Evolutionary conservation across 23 red algal genomes (phyloP).

Genomic region (Pyropia yezoensis): DNA sequence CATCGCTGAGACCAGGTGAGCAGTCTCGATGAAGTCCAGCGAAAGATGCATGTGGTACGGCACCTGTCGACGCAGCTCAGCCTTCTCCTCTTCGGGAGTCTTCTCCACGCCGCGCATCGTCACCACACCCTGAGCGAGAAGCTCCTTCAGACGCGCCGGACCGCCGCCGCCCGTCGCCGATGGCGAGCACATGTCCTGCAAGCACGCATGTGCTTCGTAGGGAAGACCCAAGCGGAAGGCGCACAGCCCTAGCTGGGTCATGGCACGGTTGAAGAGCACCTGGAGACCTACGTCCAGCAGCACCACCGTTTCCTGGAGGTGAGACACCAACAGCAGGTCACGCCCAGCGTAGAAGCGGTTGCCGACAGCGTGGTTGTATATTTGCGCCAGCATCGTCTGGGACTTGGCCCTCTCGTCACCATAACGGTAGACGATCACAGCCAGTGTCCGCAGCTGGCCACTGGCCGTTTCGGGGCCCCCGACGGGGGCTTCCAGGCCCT

Average conservation of each 20-base stretch:
- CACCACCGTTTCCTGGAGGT: slow-evolving; percentile 90
- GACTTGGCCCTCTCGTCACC: slow-evolving; percentile 88
- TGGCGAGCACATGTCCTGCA: slow-evolving; percentile 91
- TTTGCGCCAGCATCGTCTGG: slow-evolving; percentile 83
- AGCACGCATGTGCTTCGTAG: slow-evolving; percentile 61
- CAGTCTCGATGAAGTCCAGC: slow-evolving; percentile 89
- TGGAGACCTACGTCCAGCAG: slow-evolving; percentile 66
- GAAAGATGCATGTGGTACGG: slow-evolving; percentile 98
- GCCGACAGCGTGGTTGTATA: slow-evolving; percentile 95
- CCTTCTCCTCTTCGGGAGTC: slow-evolving; percentile 80
- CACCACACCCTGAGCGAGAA: slow-evolving; percentile 82
- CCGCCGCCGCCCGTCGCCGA: slow-evolving; percentile 64
- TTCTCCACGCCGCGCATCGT: slow-evolving; percentile 78
- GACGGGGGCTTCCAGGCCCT: neutral
- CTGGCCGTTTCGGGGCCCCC: neutral
- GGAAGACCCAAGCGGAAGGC: slow-evolving; percentile 85
- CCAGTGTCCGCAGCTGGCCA: slow-evolving; percentile 36
- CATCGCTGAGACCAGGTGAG: slow-evolving; percentile 94
- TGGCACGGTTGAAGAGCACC: slow-evolving; percentile 93
- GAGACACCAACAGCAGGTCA: slow-evolving; percentile 95
- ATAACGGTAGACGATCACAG: slow-evolving; percentile 88
- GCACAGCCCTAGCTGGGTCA: slow-evolving; percentile 97
- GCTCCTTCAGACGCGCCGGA: slow-evolving; percentile 73
- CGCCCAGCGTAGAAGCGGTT: slow-evolving; percentile 77
- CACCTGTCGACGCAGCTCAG: slow-evolving; percentile 77